phyloP scores from a whole-genome alignment of 2,329 filamentous ascomycete species.

The Fusarium coffeatum region DNA sequence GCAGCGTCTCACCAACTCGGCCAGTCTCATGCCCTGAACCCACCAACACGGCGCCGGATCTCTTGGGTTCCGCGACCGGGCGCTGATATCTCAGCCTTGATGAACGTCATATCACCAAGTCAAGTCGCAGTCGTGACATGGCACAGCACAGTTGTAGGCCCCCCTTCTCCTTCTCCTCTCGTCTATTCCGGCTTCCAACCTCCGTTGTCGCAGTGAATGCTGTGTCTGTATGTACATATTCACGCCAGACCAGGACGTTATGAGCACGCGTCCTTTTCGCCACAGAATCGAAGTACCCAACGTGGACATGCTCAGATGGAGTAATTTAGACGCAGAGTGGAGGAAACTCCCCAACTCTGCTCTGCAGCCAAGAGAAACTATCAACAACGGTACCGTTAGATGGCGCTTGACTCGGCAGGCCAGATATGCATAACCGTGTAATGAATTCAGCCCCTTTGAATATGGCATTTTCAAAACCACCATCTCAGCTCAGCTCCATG shows the following conservation, averaged over 20 bases:
- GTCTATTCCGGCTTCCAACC: constrained; percentile 24
- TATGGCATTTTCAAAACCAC: constrained; percentile 5
- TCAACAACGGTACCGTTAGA: constrained; percentile 2
- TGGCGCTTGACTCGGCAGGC: constrained; percentile 18
- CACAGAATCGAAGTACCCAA: constrained; percentile 20
- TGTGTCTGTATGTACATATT: not conserved
- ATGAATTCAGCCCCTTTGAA: not conserved
- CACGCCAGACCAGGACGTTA: constrained; percentile 2
- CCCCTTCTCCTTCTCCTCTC: constrained; percentile 6
- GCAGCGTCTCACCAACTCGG: constrained; percentile 20
- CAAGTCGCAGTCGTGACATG: constrained; percentile 22
- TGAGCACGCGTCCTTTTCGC: constrained; percentile 25
- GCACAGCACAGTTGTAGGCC: constrained; percentile 13
- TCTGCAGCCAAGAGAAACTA: constrained; percentile 4
- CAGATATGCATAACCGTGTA: not conserved
- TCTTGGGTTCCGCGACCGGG: constrained; percentile 24
- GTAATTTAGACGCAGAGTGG: constrained; percentile 15
- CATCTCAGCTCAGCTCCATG: not conserved
- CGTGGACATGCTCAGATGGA: constrained; percentile 23
- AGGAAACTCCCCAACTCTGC: constrained; percentile 9
- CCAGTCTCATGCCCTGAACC: constrained; percentile 24
- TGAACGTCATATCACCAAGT: constrained; percentile 36
- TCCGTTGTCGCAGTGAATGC: constrained; percentile 6
- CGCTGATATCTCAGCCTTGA: constrained; percentile 24
- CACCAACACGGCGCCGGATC: constrained; percentile 33